These are phyloP conservation scores for Gynostemma pentaphyllum DNA, from an alignment of 306 rosid genomes.

Conservation along the genomic window DNA sequence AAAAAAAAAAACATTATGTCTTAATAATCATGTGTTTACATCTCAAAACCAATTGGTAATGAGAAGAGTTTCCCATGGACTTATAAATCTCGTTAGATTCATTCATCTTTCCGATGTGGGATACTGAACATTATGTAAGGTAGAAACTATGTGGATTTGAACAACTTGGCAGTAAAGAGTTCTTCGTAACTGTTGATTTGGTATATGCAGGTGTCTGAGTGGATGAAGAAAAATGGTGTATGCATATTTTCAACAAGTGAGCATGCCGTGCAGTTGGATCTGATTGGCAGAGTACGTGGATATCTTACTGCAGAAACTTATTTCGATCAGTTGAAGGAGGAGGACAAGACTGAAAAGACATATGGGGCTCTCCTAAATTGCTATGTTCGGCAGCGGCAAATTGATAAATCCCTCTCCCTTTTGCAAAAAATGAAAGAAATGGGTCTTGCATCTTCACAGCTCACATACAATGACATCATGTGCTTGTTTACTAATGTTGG, in stretches of 20 bases:
- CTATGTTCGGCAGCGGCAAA: constrained; percentile 55
- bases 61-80: too few species aligned
- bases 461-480: constrained; percentile 71
- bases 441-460: constrained; percentile 54
- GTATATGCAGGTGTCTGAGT: constrained; percentile 59
- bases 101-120: too few species aligned
- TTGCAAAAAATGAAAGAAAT: constrained; percentile 62
- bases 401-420: constrained; percentile 49
- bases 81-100: too few species aligned
- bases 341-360: constrained; percentile 44
- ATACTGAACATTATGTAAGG: not conserved
- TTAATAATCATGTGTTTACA: too few species aligned
- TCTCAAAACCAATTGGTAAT: too few species aligned
- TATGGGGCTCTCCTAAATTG: constrained; percentile 81
- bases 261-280: constrained; percentile 81
- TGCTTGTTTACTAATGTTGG: constrained; percentile 51
- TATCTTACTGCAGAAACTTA: constrained; percentile 45
- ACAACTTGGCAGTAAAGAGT: not conserved
- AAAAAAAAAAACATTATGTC: too few species aligned
- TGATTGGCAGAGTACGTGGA: constrained; percentile 62
- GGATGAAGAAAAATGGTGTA: constrained; percentile 63
- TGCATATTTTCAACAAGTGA: constrained; percentile 57
- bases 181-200: not conserved
- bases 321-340: constrained; percentile 40
- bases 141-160: not conserved